Evolutionary conservation across 768 basidiomycete genomes (phyloP), one percentile per base, ranked within the genome.

Genomic region (Phylloporus arenicola): DNA sequence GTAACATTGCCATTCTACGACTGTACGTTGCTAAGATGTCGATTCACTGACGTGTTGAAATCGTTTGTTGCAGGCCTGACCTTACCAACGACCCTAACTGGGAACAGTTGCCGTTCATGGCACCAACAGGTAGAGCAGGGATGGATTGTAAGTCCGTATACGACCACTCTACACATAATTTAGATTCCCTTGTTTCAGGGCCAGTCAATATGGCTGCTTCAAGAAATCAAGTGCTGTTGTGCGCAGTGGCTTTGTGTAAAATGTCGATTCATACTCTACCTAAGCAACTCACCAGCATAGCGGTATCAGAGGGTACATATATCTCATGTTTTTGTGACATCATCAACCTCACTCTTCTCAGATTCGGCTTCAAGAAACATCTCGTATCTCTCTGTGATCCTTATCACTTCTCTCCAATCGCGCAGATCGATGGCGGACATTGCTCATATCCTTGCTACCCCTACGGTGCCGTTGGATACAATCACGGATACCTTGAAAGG

Each of bases 341-440:
- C 4, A 20, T 56, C 29, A 49, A 52, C 42, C 58, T 68, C 39
- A 55, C 51, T 43, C 47, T 65, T 43, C 60, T 68, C 39, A 63
- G 70, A 54, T 52, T 56, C 35, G 55, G 70, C 39, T 64, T 67
- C 47, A 45, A 68, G 43, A 48, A 43, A 42, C 19, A 48, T 62
- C 17, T 63, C 54, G 8, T 52, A 53, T 13, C 57, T 63, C 46
- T 53, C 57, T 51, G 30, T 57, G 45, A 53, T 54, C 2, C 62
- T 75, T 24, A 56, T 67, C 4, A 57, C 62, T 14, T 76, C 83
- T 12, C 70, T 86, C 41, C 70, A 77, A 25, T 73, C 78, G 2
- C 73, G 77, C 41, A 71, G 66, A 50, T 75, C 79, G n/a, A 70
- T 81, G 27, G 68, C 77, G 10, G 88, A 90, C 59, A 65, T 88